Evolutionary conservation across 352 stramenopile genomes (phyloP).

Genomic region (Pythium phragmitis): DNA sequence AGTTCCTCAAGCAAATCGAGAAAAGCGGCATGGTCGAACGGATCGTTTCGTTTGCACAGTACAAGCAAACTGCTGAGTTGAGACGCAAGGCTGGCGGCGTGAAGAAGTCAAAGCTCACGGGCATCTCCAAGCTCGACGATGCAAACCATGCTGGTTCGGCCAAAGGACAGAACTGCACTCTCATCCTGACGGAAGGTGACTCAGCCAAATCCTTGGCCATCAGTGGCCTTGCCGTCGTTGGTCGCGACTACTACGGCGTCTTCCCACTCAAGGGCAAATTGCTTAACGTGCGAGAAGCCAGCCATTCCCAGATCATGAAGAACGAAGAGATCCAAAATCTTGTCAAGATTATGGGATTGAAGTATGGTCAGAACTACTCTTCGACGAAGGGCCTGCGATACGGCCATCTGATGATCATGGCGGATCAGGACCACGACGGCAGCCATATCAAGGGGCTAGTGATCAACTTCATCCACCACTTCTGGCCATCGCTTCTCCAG

Average conservation of each 20-base stretch:
- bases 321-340: slow-evolving; percentile 98
- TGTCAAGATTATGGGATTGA: slow-evolving; percentile 96
- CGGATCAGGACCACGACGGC: slow-evolving; percentile 99
- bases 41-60: slow-evolving; percentile 90
- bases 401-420: slow-evolving; percentile 99
- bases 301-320: slow-evolving; percentile 93
- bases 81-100: slow-evolving; percentile 74
- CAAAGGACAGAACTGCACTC: slow-evolving; percentile 91
- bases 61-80: slow-evolving; percentile 91
- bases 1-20: slow-evolving; percentile 87
- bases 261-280: slow-evolving; percentile 98
- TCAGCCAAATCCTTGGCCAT: slow-evolving; percentile 98
- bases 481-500: slow-evolving; percentile 96
- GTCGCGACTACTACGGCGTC: slow-evolving; percentile 96
- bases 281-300: slow-evolving; percentile 99
- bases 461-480: slow-evolving; percentile 99
- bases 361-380: slow-evolving; percentile 94
- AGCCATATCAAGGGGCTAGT: slow-evolving; percentile 99
- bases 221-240: slow-evolving; percentile 95
- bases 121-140: slow-evolving; percentile 97
- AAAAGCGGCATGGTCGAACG: slow-evolving; percentile 90
- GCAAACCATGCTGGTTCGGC: slow-evolving; percentile 94
- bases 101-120: slow-evolving; percentile 84
- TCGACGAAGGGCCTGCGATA: slow-evolving; percentile 91
- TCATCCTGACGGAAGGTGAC: slow-evolving; percentile 99